Percentiles rank a stretch among this genome's conserved stretches.
phyloP scores from a whole-genome alignment of 1,284 basidiomycete genomes.

The Athelia sp. region DNA sequence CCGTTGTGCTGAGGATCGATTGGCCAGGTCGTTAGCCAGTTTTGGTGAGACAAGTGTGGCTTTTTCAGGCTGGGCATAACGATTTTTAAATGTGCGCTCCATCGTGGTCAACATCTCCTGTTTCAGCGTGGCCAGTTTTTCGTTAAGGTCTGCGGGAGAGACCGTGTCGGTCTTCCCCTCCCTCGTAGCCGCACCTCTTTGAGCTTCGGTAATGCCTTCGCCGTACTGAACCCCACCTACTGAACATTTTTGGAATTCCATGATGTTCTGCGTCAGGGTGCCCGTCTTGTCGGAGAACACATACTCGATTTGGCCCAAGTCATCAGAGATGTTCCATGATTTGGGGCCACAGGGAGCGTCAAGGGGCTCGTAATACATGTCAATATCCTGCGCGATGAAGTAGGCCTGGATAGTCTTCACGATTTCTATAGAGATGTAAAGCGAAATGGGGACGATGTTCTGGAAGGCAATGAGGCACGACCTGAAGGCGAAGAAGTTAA shows the following conservation, averaged over 20 bases:
- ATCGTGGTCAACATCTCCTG: constrained; percentile 76
- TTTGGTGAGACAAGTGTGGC: constrained; percentile 88
- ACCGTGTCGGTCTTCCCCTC: constrained; percentile 65
- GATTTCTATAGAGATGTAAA: constrained; percentile 97
- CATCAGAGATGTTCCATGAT: constrained; percentile 98
- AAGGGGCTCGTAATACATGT: constrained; percentile 92
- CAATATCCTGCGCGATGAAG: constrained; percentile 95
- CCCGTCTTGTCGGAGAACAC: constrained; percentile 98
- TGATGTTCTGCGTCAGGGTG: constrained; percentile 93
- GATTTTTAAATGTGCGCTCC: constrained; percentile 81
- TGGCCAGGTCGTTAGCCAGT: constrained; percentile 72
- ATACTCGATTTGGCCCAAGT: constrained; percentile 97
- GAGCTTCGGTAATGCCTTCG: constrained; percentile 93
- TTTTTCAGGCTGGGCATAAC: constrained; percentile 78
- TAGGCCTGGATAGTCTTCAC: constrained; percentile 98
- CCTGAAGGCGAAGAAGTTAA: constrained; percentile 27
- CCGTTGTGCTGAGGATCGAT: constrained; percentile 60
- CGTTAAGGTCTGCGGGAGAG: constrained; percentile 67
- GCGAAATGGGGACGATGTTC: constrained; percentile 95
- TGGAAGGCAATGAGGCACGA: constrained; percentile 93
- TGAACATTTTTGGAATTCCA: constrained; percentile 98
- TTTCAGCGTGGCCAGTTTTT: constrained; percentile 65
- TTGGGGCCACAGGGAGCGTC: constrained; percentile 92
- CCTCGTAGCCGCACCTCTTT: constrained; percentile 85
- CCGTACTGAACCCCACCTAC: constrained; percentile 83